Percentiles rank a stretch among this genome's conserved stretches.
These are phyloP conservation scores for Fagopyrum esculentum DNA, from an alignment of 148 eudicot genomes.

Conservation along the genomic window DNA sequence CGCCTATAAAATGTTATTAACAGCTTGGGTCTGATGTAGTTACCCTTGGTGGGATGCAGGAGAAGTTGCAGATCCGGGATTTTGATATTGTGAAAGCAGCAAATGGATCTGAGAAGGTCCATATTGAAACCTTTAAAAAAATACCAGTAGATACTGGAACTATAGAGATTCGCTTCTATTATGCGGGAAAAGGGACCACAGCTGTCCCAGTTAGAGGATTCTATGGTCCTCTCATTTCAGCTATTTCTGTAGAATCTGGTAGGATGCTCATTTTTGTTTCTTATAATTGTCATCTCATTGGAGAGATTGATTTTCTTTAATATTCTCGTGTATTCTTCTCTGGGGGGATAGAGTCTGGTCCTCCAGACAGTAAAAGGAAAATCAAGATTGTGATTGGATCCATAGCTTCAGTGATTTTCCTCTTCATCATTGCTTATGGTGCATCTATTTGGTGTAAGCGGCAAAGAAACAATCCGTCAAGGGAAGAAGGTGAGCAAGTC, in stretches of 20 bases:
- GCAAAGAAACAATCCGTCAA: conserved; percentile 21
- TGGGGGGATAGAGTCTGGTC: conserved; percentile 27
- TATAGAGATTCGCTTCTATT: conserved; percentile 29
- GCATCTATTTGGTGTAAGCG: conserved; percentile 21
- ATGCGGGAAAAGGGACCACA: conserved; percentile 52
- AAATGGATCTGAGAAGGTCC: conserved; percentile 30
- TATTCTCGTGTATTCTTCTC: not conserved
- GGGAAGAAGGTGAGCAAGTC: conserved; percentile 39
- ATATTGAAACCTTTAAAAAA: conserved; percentile 15
- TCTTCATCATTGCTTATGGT: not conserved
- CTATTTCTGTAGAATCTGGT: conserved; percentile 57
- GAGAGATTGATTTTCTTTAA: not conserved
- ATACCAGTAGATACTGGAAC: conserved; percentile 27
- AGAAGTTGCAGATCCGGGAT: conserved; percentile 30
- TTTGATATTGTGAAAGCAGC: conserved; percentile 45
- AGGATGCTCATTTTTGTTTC: conserved; percentile 7
- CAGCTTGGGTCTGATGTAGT: not conserved
- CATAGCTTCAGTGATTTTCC: conserved; percentile 21
- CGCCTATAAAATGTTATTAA: not conserved
- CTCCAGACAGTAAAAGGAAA: conserved; percentile 24
- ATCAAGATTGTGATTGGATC: conserved; percentile 21
- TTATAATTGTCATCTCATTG: too few relatives aligned
- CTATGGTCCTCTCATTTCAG: conserved; percentile 63
- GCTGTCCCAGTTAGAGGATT: conserved; percentile 45
- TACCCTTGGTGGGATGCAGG: conserved; percentile 28